Base-by-base conservation (phyloP, 163 green algal species). In the Scenedesmus sp. region DNA sequence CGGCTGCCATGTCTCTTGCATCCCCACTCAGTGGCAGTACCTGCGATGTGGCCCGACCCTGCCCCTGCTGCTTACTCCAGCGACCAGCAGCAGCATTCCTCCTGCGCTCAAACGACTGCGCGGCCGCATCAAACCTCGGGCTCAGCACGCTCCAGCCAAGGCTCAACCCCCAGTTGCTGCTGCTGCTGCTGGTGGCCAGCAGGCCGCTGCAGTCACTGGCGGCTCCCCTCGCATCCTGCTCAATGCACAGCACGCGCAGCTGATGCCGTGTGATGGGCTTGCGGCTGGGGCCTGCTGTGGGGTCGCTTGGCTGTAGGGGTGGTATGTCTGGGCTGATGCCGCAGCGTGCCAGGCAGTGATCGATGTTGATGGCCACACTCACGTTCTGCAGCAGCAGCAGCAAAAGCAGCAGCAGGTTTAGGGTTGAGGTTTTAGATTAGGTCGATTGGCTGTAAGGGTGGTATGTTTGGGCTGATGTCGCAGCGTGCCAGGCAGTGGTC, bases 261-360 rank as follows among this genome's bases (percentile, higher is more conserved):
- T 91, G 55, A 4, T 76, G 9, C 15, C 12, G 26, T 5, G 12
- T 85, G 1, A 91, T 18, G 9, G 87, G 87, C 26, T 15, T 23
- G 3, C 1, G 3, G 46, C 54, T 60, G 54, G 87, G 87, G 73
- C 87, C 87, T 34, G 20, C 15, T 34, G 87, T 91, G 1, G 87
- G n/a, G 57, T 91, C 73, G 26, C 8, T 52, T 18, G 87, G 87
- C 56, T 86, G 9, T 18, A 52, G 55, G 16, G 87, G 73, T 10
- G 87, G 2, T 26, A 86, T 26, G 26, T 91, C 23, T 16, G 87
- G 73, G 73, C 62, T 73, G 9, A 85, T 52, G 15, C 87, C 87
- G 7, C 15, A 64, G 26, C 70, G 20, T 3, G 34, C 6, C 73
- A 91, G 77, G 59, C 87, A 91, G 70, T 12, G 12, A 16, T 56